Base-by-base conservation (phyloP, 108 stramenopile species). In the Bacterosira constricta region DNA sequence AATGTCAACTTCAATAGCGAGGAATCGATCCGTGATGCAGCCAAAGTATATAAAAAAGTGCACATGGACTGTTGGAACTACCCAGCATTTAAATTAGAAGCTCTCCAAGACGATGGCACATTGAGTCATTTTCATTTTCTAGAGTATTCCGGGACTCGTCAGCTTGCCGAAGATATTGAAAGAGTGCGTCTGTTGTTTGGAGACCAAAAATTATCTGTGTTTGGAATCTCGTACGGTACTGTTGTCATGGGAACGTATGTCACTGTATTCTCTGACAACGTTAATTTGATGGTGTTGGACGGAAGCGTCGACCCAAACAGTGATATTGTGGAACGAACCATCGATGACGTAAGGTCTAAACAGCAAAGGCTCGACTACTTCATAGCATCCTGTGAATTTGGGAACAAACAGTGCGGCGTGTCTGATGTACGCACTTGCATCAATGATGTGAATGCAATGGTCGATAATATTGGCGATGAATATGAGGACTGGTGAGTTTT, bases 141-240 rank as follows among this genome's bases (percentile, higher is more conserved):
- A 3, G 61, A 62, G 18, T 62, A 62, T 62, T 37, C 35, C 9
- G 61, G 61, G 2, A 62, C 61, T 44, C 20, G 61, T 4, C 61
- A 62, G 36, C 41, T 62, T 23, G 61, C 25, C n/a, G 61, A 62
- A 25, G 61, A 62, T 36, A 62, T 62, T 45, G 61, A 62, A 11
- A n/a, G 61, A 20, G 61, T 62, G 2, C 32, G 61, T 12, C 17
- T 12, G 7, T 5, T 62, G 2, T 62, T 62, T 45, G 61, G 61
- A 4, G 36, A 62, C 10, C 42, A 62, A 25, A 62, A 62, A 23
- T 36, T 62, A 26, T 44, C 41, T 2, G 36, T 62, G 9, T 62
- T 29, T 45, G 61, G 61, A 35, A 42, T 62, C 7, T 45, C 42
- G 2, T 62, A 62, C 29, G 61, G 61, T 25, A 62, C 61, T 7